Base-by-base conservation (phyloP, 2,329 filamentous ascomycete species). In the Acarospora socialis region DNA sequence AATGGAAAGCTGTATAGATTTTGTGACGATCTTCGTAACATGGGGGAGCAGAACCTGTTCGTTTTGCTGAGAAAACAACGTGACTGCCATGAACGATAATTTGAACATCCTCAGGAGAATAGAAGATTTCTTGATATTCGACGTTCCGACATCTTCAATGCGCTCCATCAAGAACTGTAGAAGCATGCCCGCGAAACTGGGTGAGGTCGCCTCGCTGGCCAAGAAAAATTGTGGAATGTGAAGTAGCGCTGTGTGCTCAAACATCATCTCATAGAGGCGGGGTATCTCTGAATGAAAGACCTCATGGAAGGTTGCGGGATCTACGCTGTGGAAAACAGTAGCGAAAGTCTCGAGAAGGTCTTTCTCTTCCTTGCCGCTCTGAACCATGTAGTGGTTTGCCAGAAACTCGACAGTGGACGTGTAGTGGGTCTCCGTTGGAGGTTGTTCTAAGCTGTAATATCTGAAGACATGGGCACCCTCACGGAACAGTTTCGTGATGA, bases 201-300 rank as follows among this genome's bases (percentile, higher is more conserved):
- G 86, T 16, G 86, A 94, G 0, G 92, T 99, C 4, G 87, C 87
- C 60, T 99, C 90, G 47, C 86, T 94, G n/a, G 92, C 90, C 31
- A 99, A 71, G 57, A 98, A 90, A 55, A 95, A 99, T 50, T 99
- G 90, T 5, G 90, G 87, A 35, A 98, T 81, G 54, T 98, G 90
- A 31, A 98, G 67, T 22, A 99, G 66, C 16, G 83, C 81, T 2
- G 84, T 84, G 55, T 99, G 90, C 52, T 95, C 83, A 52, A 95
- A 93, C 59, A 93, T 94, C 69, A 95, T 87, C 41, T 93, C 80
- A 53, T 98, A 95, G 21, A 99, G 72, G 54, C 83, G 82, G 21
- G 87, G 87, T 38, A 99, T 95, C 60, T 95, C 90, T 38, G 86
- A 82, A 51, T 93, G 82, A 54, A 98, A 99, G 23, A 98, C 84